Base-by-base conservation (phyloP, 2,329 filamentous ascomycete species). In the Hyphodiscus sp. region DNA sequence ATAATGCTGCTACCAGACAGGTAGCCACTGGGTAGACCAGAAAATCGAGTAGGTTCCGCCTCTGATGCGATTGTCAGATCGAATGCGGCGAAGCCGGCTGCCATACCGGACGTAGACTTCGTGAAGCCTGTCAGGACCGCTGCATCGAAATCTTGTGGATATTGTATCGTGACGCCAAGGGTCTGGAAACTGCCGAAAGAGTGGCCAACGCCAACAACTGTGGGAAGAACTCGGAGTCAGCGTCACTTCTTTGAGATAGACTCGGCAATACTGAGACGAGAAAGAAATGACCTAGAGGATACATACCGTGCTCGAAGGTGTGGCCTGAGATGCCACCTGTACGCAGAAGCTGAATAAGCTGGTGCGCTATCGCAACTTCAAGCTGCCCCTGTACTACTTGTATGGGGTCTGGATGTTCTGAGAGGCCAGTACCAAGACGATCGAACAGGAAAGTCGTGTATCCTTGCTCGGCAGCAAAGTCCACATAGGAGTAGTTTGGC, bases 401-500 rank as follows among this genome's bases (percentile, higher is more conserved):
- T 10, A 50, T 18, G 18, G 41, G 41, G 20, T 50, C 41, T 44
- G 48, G 48, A 38, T 50, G 48, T 33, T 50, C 48, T 16, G 48
- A 50, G 11, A 30, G 41, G 7, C 48, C 48, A 29, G 19, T 10
- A 30, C 48, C 48, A 29, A 50, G 41, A 13, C 48, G 48, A 18
- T 50, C 48, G 48, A n/a, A n/a, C n/a, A n/a, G n/a, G 18, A 61
- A 51, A 10, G 59, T 58, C 18, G 51, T 41, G 43, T 54, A 58
- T 15, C 51, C 48, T 11, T 75, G 70, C 9, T 71, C 58, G 23
- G 73, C 74, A 1, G 83, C 72, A n/a, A 68, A 67, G 45, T 77
- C 72, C 41, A 81, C 74, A 65, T 86, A 86, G 63, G 76, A 81
- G 70, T 86, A 85, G 64, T 49, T 47, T 5, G 46, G 46, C 11